phyloP scores from a whole-genome alignment of 495 filamentous ascomycete species.

The Xylaria cubensis region DNA sequence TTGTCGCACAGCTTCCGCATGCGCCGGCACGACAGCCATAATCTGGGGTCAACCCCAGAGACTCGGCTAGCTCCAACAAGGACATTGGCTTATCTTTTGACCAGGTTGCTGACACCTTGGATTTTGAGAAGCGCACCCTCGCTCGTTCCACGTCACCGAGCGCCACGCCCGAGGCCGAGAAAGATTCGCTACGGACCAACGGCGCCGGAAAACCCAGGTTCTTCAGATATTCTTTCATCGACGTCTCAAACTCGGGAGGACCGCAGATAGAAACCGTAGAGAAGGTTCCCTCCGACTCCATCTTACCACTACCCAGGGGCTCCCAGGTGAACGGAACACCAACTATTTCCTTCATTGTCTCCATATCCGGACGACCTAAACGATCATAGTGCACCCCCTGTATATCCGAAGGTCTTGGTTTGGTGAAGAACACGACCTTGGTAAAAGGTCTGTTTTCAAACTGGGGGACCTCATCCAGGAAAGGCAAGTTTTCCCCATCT shows the following conservation, averaged over 20 bases:
- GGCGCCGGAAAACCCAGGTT: neutral
- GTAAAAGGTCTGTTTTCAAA: conserved; percentile 16
- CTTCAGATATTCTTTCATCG: conserved; percentile 12
- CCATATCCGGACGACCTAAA: conserved; percentile 16
- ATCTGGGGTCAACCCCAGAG: conserved; percentile 21
- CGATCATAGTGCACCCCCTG: conserved; percentile 23
- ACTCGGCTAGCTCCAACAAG: conserved; percentile 22
- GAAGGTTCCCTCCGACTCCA: conserved; percentile 18
- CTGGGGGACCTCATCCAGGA: conserved; percentile 13
- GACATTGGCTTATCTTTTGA: conserved; percentile 18
- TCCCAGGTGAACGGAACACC: conserved; percentile 15
- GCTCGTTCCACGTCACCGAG: conserved; percentile 23
- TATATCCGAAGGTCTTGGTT: conserved; percentile 11
- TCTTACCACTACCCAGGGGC: conserved; percentile 17
- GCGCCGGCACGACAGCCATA: conserved; percentile 24
- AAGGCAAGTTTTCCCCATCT: conserved; percentile 10
- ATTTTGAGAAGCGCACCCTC: conserved; percentile 20
- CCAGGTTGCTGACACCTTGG: conserved; percentile 20
- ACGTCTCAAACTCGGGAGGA: conserved; percentile 9
- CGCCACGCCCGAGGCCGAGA: conserved; percentile 19
- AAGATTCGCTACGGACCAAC: conserved; percentile 24
- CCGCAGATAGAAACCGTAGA: conserved; percentile 20
- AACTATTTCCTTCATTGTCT: conserved; percentile 11
- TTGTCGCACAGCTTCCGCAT: conserved; percentile 25
- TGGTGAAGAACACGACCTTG: conserved; percentile 19